These are phyloP conservation scores for Pichia sp. DNA, from an alignment of 1,139 yeast genomes.

Conservation along the genomic window DNA sequence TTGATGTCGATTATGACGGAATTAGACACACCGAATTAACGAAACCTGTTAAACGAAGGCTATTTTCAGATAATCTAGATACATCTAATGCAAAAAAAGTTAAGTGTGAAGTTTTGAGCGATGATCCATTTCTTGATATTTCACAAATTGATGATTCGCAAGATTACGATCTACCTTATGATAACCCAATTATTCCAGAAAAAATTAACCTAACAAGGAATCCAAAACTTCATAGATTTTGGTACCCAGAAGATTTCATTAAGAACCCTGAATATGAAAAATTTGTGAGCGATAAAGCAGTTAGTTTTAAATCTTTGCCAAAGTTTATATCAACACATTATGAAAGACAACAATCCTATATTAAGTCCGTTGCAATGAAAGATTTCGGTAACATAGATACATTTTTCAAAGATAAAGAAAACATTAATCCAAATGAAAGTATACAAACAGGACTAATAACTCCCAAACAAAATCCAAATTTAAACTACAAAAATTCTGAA, in stretches of 20 bases:
- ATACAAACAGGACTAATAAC: slow-evolving; percentile 2
- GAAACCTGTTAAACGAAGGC: background rate
- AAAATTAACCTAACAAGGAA: slow-evolving; percentile 17
- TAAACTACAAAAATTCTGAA: slow-evolving; percentile 16
- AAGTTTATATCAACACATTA: slow-evolving; percentile 4
- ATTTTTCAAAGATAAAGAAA: background rate
- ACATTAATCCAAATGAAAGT: slow-evolving; percentile 6
- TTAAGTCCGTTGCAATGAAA: slow-evolving; percentile 17
- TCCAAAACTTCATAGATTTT: slow-evolving; percentile 19
- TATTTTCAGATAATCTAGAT: background rate
- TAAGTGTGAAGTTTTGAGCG: background rate
- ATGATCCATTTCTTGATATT: background rate
- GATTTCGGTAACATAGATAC: slow-evolving; percentile 22
- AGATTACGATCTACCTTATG: background rate
- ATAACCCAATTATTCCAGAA: background rate
- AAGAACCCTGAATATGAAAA: slow-evolving; percentile 19
- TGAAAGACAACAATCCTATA: slow-evolving; percentile 18
- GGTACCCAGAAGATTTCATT: slow-evolving; percentile 30
- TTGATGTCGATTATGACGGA: background rate
- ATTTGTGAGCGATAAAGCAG: slow-evolving; percentile 3
- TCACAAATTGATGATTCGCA: slow-evolving; percentile 10
- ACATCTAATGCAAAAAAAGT: background rate
- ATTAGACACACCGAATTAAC: background rate
- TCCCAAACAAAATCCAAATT: slow-evolving; percentile 13
- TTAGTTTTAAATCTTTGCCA: background rate